Percentiles rank a stretch among this genome's conserved stretches.
Evolutionary conservation across 2,329 filamentous ascomycete species (phyloP).

Genomic region (Aspergillus tanneri): DNA sequence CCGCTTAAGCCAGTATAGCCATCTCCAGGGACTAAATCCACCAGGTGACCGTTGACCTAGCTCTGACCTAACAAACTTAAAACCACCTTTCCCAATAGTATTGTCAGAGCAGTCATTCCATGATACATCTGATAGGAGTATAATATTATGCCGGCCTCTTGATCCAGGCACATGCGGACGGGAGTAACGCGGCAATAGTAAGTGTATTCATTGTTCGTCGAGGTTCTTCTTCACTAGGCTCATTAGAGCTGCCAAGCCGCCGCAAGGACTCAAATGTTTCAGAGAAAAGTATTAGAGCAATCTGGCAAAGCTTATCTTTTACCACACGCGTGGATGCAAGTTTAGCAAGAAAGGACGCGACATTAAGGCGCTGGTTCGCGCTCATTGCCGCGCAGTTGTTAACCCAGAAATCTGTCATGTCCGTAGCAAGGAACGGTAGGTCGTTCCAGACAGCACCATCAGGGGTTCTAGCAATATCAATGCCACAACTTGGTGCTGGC

Average conservation of each 20-base stretch:
- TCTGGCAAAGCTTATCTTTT: slow-evolving; percentile 22
- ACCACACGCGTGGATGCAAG: slow-evolving; percentile 22
- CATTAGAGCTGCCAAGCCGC: slow-evolving; percentile 15
- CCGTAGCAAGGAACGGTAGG: slow-evolving; percentile 22
- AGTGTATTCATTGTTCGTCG: not conserved
- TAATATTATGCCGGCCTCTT: slow-evolving; percentile 19
- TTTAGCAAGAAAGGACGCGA: slow-evolving; percentile 24
- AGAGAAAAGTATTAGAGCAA: slow-evolving; percentile 22
- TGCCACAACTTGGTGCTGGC: slow-evolving; percentile 11
- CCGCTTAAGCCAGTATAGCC: slow-evolving; percentile 28
- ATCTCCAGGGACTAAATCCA: slow-evolving; percentile 29
- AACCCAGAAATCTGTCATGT: slow-evolving; percentile 26
- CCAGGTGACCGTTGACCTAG: slow-evolving; percentile 22
- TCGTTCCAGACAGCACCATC: slow-evolving; percentile 27
- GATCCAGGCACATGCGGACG: slow-evolving; percentile 21
- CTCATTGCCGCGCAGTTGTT: slow-evolving; percentile 18
- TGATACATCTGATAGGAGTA: slow-evolving; percentile 21
- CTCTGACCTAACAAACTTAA: slow-evolving; percentile 22
- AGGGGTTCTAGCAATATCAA: slow-evolving; percentile 26
- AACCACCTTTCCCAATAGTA: slow-evolving; percentile 16
- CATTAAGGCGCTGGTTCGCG: slow-evolving; percentile 19
- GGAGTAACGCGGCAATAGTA: slow-evolving; percentile 19
- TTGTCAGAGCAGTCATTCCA: slow-evolving; percentile 23
- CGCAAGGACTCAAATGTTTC: slow-evolving; percentile 17
- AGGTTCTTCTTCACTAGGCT: slow-evolving; percentile 18